These are phyloP conservation scores for Rhododendron simsii DNA, from an alignment of 148 eudicot species.

Conservation along the genomic window DNA sequence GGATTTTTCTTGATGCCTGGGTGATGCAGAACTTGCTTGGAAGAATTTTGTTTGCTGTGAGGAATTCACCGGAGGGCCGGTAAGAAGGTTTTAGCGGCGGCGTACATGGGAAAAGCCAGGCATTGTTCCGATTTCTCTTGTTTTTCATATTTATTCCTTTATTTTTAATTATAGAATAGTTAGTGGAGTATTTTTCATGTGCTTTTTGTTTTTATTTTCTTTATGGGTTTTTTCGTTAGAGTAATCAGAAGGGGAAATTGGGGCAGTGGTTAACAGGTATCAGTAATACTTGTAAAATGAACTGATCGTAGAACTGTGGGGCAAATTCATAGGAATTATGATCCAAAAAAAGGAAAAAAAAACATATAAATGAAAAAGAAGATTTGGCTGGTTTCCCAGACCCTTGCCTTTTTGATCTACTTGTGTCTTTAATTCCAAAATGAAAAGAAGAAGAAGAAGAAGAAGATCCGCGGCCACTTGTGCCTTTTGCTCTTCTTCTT, in stretches of 20 bases:
- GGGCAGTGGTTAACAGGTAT: neutral
- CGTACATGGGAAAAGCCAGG: conserved; percentile 54
- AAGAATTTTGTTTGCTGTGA: neutral
- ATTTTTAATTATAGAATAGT: neutral
- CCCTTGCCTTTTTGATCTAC: neutral
- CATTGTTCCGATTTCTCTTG: conserved; percentile 19
- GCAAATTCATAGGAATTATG: neutral
- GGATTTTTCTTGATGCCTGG: neutral
- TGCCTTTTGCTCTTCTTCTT: neutral
- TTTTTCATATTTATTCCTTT: too few species aligned
- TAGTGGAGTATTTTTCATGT: neutral
- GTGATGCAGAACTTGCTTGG: conserved; percentile 2
- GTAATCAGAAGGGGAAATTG: neutral
- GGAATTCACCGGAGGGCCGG: conserved; percentile 3
- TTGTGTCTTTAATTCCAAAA: neutral
- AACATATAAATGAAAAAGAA: neutral
- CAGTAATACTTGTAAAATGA: neutral
- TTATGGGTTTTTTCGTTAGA: neutral
- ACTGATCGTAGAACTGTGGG: neutral
- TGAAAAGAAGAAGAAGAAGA: too few species aligned
- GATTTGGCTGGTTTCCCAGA: conserved; percentile 16
- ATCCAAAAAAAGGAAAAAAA: neutral
- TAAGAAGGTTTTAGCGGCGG: conserved; percentile 21
- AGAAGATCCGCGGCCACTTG: neutral
- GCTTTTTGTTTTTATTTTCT: neutral